Evolutionary conservation across 1,284 basidiomycete species (phyloP), one percentile per base, ranked within the genome.

Genomic region (Microbotryum silenes-acaulis): DNA sequence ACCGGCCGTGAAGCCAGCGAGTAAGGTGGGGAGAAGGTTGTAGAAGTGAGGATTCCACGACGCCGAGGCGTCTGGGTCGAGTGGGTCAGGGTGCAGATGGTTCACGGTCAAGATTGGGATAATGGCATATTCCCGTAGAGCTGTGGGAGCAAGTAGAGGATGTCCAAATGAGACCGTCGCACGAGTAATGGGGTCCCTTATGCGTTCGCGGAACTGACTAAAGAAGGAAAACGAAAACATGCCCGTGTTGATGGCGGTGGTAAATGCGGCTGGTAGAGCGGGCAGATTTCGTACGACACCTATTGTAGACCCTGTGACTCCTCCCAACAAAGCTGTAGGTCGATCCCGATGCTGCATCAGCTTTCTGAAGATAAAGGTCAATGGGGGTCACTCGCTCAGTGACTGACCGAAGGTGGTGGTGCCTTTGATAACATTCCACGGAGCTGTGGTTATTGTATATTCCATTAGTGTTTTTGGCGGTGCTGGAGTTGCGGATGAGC

Each of bases 191-290:
- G 27, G 31, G 48, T 21, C 23, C 2, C n/a, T 5, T 20, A 27
- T 21, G 21, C 42, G 37, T 27, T 16, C 5, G 25, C 21, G 7
- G 21, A 8, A 51, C 61, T 37, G 6, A 70, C 69, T 61, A 56
- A 70, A 70, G 61, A 70, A 70, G n/a, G 66, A 55, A 47, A 70
- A 70, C 23, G 51, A 37, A 51, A 70, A 70, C 25, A 65, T 53
- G 42, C 64, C 64, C 6, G 66, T 64, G 44, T 59, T 64, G 54
- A 66, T 16, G 6, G 20, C 51, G 1, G 66, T 61, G 16, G 48
- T 42, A 59, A 68, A 66, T 8, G 69, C 64, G 27, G 60, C 58
- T 3, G 69, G 69, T 27, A 68, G 66, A 45, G 69, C 69, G 4
- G 63, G 64, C 6, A 60, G 25, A 16, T 64, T 63, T 18, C 64